These are phyloP conservation scores for Casuarina glauca DNA, from an alignment of 306 rosid genomes.

Conservation along the genomic window DNA sequence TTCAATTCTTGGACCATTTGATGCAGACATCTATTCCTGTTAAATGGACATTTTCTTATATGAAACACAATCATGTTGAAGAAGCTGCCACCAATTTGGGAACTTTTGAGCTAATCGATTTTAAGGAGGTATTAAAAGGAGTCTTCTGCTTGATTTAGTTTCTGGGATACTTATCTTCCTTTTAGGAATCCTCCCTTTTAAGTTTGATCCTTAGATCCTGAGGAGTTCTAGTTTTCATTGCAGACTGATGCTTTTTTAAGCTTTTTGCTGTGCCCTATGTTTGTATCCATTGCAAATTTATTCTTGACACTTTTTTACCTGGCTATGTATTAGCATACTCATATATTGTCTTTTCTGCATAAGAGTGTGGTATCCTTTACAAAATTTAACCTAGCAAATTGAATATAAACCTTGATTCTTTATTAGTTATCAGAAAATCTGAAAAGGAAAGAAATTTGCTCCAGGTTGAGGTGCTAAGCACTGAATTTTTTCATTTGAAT, in stretches of 20 bases:
- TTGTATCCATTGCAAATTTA: constrained; percentile 9
- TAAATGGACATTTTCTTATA: constrained; percentile 41
- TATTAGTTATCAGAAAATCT: neutral
- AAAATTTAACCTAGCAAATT: neutral
- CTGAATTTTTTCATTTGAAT: neutral
- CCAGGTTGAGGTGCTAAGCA: neutral
- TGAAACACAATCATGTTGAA: constrained; percentile 44
- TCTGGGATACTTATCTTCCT: constrained; percentile 24
- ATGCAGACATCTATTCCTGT: constrained; percentile 31
- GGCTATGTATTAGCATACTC: constrained; percentile 10
- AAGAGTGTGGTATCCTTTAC: constrained; percentile 1
- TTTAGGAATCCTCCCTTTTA: constrained; percentile 9
- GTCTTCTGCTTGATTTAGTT: constrained; percentile 14
- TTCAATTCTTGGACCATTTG: constrained; percentile 27
- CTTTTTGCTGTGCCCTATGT: neutral
- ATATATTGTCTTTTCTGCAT: neutral
- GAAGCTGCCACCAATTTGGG: constrained; percentile 47
- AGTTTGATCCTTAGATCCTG: constrained; percentile 8
- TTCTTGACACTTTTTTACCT: neutral
- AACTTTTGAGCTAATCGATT: constrained; percentile 51
- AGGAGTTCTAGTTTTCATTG: neutral
- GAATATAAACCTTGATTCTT: constrained; percentile 1
- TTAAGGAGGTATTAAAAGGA: constrained; percentile 50
- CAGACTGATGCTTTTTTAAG: constrained; percentile 1
- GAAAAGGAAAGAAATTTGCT: neutral